These are phyloP conservation scores for Neonectria neomacrospora DNA, from an alignment of 2,329 filamentous ascomycete species.

Conservation along the genomic window DNA sequence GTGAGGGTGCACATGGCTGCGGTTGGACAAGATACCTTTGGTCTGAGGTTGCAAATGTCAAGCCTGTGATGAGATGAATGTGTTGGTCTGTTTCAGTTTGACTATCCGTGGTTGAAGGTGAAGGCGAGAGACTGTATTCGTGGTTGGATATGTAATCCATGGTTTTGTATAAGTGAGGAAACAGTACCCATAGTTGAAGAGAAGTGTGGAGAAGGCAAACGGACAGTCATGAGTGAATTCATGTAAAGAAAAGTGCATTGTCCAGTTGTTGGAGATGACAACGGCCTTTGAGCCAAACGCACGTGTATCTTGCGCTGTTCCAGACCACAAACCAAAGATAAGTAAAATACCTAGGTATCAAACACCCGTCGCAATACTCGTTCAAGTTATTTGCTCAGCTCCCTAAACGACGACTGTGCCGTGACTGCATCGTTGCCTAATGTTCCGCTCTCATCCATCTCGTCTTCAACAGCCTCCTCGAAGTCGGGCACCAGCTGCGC, in stretches of 20 bases:
- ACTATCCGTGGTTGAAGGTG: background rate
- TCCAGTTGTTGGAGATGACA: background rate
- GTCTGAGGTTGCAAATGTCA: no score
- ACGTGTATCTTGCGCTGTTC: constrained; percentile 3
- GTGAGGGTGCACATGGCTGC: constrained; percentile 59
- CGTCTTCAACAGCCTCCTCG: constrained; percentile 43
- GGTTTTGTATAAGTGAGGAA: background rate
- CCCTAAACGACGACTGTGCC: constrained; percentile 46
- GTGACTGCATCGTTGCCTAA: constrained; percentile 42
- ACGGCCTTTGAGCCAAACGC: background rate
- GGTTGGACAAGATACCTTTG: background rate
- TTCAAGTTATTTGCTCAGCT: constrained; percentile 19
- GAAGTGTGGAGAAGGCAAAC: background rate
- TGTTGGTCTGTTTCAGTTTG: background rate
- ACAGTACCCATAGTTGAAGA: background rate
- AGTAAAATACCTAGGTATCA: constrained; percentile 8
- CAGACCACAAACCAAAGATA: background rate
- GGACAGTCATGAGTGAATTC: background rate
- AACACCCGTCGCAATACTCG: constrained; percentile 22
- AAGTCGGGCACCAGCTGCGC: constrained; percentile 50
- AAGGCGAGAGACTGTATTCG: background rate
- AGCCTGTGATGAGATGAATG: background rate
- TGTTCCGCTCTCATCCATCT: constrained; percentile 46
- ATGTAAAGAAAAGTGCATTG: background rate
- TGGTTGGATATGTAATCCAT: no score